Evolutionary conservation across 805 yeast genomes (phyloP), one percentile per base, ranked within the genome.

Genomic region (Candida qinlingensis): DNA sequence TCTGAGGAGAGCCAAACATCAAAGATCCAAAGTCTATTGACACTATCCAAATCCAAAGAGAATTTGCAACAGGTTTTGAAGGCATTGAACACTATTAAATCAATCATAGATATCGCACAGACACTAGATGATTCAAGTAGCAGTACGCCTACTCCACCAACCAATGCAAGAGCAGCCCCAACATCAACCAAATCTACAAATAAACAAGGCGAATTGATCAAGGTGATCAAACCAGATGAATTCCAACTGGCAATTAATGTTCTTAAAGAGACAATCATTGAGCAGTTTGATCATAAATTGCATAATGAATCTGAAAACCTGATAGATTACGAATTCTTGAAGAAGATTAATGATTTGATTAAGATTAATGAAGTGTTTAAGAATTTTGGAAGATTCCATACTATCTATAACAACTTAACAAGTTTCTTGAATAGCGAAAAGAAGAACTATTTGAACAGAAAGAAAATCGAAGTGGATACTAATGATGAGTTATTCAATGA

Each of bases 291-390:
- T 33, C 47, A 49, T 4, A 51, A 49, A 27, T 27, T 49, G 19
- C 47, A 51, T 8, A 55, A 50, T 4, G 71, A 71, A 25, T 53
- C 62, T 1, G 51, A 63, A 0, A 53, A 58, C 4, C 63, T 58
- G 19, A 60, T 61, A 19, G 70, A 69, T 45, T 52, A 57, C 9
- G 74, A 68, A 6, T 53, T 78, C 4, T 45, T 74, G 12, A 62
- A 64, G 7, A 75, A 75, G 45, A 67, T 80, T 19, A 73, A 77
- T 36, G 70, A 73, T 30, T 67, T 85, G 61, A 66, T 71, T 26
- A 71, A 70, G 5, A 56, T 83, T 45, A 64, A 70, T 42, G 81
- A 83, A 0, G 63, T 82, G 13, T 83, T 85, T 57, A 72, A 73
- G 54, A 76, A 74, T 19, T 60, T 84, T 42, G 65, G 73, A 3